phyloP scores from a whole-genome alignment of 2,329 filamentous ascomycete genomes.

The Cladosporium velox region DNA sequence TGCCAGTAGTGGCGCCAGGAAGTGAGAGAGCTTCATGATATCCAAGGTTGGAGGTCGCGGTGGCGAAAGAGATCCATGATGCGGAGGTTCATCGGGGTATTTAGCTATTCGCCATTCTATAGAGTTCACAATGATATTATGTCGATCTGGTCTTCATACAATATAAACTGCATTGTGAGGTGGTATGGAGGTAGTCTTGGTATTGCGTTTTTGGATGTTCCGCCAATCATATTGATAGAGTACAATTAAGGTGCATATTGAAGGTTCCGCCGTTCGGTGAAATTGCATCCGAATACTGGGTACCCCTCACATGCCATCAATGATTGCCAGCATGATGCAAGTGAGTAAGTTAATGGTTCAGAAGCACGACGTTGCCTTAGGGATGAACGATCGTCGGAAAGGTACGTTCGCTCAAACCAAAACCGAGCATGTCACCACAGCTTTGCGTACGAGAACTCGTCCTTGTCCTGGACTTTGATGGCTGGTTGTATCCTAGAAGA shows the following conservation, averaged over 20 bases:
- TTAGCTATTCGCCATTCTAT: background rate
- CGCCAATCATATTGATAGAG: background rate
- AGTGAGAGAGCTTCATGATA: background rate
- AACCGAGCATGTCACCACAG: too few species aligned
- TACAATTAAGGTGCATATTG: background rate
- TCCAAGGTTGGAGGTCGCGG: background rate
- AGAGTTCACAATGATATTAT: background rate
- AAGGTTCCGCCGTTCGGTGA: background rate
- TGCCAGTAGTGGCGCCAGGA: background rate
- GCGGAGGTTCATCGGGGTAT: background rate
- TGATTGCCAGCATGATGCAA: background rate
- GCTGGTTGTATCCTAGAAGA: too few species aligned
- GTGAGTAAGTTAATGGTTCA: background rate
- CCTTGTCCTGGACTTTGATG: too few species aligned
- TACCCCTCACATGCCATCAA: background rate
- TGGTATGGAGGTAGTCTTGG: background rate
- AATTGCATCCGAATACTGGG: background rate
- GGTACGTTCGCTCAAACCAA: too few species aligned
- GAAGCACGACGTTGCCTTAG: too few species aligned
- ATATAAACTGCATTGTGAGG: background rate
- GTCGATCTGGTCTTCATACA: background rate
- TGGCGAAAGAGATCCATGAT: background rate
- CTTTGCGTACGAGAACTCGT: too few species aligned
- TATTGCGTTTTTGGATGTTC: conserved; percentile 6
- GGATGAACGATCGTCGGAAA: too few species aligned